Conservation (phyloP, 306 rosid genomes). For the Casuarina equisetifolia region DNA sequence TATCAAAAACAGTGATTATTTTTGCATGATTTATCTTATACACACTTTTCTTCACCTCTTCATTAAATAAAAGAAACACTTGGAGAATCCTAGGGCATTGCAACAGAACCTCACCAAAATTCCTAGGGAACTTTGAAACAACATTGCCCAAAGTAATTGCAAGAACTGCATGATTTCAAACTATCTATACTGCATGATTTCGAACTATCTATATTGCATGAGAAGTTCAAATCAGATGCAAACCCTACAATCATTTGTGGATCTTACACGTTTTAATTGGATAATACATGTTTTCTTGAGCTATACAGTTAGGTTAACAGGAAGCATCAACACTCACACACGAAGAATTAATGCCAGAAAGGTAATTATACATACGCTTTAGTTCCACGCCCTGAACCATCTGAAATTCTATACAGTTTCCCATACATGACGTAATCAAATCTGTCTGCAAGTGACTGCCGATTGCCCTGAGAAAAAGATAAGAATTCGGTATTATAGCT, state of each 20-base stretch:
- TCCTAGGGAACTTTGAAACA: neutral
- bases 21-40: neutral
- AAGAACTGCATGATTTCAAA: neutral
- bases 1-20: neutral
- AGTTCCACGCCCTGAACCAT: conserved; percentile 64
- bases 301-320: neutral
- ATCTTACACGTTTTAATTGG: neutral
- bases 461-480: conserved; percentile 5
- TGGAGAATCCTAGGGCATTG: neutral
- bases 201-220: neutral
- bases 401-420: conserved; percentile 75
- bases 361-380: conserved; percentile 58
- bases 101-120: neutral
- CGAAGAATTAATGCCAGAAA: neutral
- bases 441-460: conserved; percentile 72
- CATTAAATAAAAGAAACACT: neutral
- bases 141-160: neutral
- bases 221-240: neutral
- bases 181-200: neutral
- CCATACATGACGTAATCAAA: conserved; percentile 95
- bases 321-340: neutral
- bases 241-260: neutral
- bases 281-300: neutral
- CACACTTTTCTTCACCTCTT: neutral
- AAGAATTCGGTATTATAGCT: conserved; percentile 19